These are phyloP conservation scores for Fusarium albosuccineum DNA, from an alignment of 2,329 filamentous ascomycete species.

Conservation along the genomic window DNA sequence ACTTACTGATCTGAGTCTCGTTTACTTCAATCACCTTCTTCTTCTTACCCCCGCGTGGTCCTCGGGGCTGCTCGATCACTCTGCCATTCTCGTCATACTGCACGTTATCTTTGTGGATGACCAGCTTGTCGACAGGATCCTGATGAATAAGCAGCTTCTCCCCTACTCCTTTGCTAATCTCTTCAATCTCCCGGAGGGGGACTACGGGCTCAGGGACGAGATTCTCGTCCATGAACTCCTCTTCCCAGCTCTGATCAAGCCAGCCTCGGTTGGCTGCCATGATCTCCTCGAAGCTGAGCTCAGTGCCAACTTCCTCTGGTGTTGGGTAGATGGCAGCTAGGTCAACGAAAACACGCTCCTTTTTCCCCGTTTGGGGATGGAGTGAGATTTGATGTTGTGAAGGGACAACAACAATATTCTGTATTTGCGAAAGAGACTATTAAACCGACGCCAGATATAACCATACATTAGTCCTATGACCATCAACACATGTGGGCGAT, in stretches of 20 bases:
- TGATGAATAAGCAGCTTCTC: conserved; percentile 46
- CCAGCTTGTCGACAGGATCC: conserved; percentile 44
- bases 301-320: conserved; percentile 75
- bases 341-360: conserved; percentile 89
- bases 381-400: conserved; percentile 81
- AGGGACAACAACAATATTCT: conserved; percentile 77
- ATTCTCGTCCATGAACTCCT: conserved; percentile 55
- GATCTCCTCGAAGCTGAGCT: conserved; percentile 93
- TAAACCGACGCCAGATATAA: conserved; percentile 57
- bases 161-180: conserved; percentile 45
- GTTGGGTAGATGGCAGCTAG: conserved; percentile 88
- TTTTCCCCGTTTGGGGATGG: conserved; percentile 85
- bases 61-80: conserved; percentile 58
- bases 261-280: conserved; percentile 82
- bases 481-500: conserved; percentile 84
- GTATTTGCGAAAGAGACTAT: conserved; percentile 72
- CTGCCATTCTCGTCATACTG: conserved; percentile 72
- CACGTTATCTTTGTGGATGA: conserved; percentile 48
- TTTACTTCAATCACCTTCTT: conserved; percentile 88
- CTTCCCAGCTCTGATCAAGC: conserved; percentile 70
- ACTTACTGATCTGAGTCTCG: conserved; percentile 91
- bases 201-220: conserved; percentile 45
- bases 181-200: conserved; percentile 49
- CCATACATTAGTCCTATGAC: conserved; percentile 92
- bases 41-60: conserved; percentile 68